phyloP scores from a whole-genome alignment of 768 basidiomycete species.

The Termitomyces heimii region DNA sequence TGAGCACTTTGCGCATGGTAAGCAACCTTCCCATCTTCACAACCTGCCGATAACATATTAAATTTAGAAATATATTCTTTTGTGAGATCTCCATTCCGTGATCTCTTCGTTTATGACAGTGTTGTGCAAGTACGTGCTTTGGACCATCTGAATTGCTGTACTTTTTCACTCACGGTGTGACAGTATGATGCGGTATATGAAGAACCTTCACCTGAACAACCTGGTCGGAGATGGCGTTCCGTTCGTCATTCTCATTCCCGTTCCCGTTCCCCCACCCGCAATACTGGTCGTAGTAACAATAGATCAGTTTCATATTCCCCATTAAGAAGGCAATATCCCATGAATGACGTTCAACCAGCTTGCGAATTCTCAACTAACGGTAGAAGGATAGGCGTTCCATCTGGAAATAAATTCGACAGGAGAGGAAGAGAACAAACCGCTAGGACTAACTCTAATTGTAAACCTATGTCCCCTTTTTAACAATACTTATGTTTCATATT shows the following conservation, averaged over 20 bases:
- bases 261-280: conserved; percentile 22
- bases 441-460: background rate
- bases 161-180: conserved; percentile 3
- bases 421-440: background rate
- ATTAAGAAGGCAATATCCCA: conserved; percentile 25
- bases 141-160: conserved; percentile 1
- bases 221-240: conserved; percentile 21
- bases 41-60: background rate
- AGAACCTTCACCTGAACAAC: conserved; percentile 27
- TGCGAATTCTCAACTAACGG: background rate
- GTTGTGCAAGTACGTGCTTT: conserved; percentile 61
- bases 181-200: conserved; percentile 57
- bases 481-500: background rate
- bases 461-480: background rate
- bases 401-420: background rate
- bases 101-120: conserved; percentile 76
- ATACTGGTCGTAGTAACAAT: conserved; percentile 6
- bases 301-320: conserved; percentile 29
- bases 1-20: conserved; percentile 93
- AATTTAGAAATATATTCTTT: conserved; percentile 79
- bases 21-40: conserved; percentile 15
- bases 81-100: conserved; percentile 83
- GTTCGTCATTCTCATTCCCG: conserved; percentile 6
- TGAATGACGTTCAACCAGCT: background rate
- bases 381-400: background rate